phyloP scores from a whole-genome alignment of 768 basidiomycete species.

The Psilocybe cubensis region DNA sequence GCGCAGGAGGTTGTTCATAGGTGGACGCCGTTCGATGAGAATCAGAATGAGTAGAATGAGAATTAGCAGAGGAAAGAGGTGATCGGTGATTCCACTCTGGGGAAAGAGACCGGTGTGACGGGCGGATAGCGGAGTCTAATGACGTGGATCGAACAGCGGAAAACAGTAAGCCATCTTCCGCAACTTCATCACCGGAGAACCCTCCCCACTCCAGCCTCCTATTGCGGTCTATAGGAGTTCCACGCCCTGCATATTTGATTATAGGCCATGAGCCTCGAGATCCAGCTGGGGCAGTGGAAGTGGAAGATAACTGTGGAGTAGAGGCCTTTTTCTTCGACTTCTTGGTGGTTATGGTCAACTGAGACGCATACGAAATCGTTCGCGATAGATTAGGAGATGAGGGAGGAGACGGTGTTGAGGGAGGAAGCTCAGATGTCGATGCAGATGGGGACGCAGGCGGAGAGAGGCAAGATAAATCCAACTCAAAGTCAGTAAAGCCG shows the following conservation, averaged over 20 bases:
- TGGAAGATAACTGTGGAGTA: constrained; percentile 29
- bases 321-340: constrained; percentile 30
- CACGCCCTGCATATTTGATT: constrained; percentile 47
- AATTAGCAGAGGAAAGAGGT: constrained; percentile 24
- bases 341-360: constrained; percentile 23
- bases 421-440: constrained; percentile 34
- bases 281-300: constrained; percentile 31
- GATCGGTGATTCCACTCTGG: constrained; percentile 45
- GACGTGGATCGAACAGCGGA: constrained; percentile 43
- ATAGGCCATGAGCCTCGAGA: constrained; percentile 48
- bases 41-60: constrained; percentile 16
- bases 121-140: constrained; percentile 37
- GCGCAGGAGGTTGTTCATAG: constrained; percentile 30
- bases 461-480: constrained; percentile 50
- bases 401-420: constrained; percentile 32
- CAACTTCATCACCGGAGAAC: constrained; percentile 36
- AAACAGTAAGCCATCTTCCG: constrained; percentile 50
- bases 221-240: constrained; percentile 50
- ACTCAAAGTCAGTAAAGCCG: constrained; percentile 48
- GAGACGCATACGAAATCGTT: constrained; percentile 39
- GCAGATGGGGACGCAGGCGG: constrained; percentile 42
- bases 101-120: constrained; percentile 27
- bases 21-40: constrained; percentile 13
- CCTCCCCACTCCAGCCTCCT: constrained; percentile 50
- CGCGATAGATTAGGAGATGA: constrained; percentile 37